phyloP scores from a whole-genome alignment of 2,329 filamentous ascomycete genomes.

The Grosmannia serpens region DNA sequence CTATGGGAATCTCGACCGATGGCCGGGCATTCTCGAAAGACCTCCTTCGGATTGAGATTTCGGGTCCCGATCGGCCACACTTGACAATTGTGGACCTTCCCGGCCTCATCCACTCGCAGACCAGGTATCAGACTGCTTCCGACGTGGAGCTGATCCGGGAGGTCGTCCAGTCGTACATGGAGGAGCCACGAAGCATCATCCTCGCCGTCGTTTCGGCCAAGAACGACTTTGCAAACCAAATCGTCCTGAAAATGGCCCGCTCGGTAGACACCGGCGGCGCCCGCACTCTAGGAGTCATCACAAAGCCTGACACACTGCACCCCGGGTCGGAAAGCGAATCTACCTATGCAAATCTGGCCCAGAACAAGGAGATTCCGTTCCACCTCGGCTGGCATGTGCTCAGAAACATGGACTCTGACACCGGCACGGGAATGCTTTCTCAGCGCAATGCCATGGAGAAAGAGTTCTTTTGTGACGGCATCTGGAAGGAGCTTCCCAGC shows the following conservation, averaged over 20 bases:
- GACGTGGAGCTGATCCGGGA: constrained; percentile 33
- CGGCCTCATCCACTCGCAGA: constrained; percentile 39
- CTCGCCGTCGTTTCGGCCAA: constrained; percentile 46
- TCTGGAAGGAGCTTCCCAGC: constrained; percentile 24
- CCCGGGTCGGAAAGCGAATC: constrained; percentile 27
- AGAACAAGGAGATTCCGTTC: constrained; percentile 34
- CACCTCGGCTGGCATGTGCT: constrained; percentile 43
- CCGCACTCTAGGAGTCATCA: constrained; percentile 45
- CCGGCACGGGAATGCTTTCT: constrained; percentile 16
- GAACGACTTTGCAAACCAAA: constrained; percentile 47
- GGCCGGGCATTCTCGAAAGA: constrained; percentile 31
- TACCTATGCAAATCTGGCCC: constrained; percentile 28
- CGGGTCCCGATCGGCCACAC: constrained; percentile 34
- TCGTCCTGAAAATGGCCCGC: constrained; percentile 39
- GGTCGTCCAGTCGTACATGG: constrained; percentile 45
- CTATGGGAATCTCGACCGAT: constrained; percentile 34
- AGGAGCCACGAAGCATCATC: constrained; percentile 43
- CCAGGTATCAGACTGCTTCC: constrained; percentile 30
- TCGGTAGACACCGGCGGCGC: constrained; percentile 17
- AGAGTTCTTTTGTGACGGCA: constrained; percentile 27
- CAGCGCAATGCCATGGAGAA: constrained; percentile 28
- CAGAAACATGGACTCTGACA: constrained; percentile 30
- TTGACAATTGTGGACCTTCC: constrained; percentile 50
- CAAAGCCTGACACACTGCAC: constrained; percentile 37
- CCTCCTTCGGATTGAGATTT: constrained; percentile 35